A percentile compares a stretch with the other conserved stretches of the same genome.
phyloP scores from a whole-genome alignment of 1,284 basidiomycete genomes.

The Microbotryomycetes sp. region DNA sequence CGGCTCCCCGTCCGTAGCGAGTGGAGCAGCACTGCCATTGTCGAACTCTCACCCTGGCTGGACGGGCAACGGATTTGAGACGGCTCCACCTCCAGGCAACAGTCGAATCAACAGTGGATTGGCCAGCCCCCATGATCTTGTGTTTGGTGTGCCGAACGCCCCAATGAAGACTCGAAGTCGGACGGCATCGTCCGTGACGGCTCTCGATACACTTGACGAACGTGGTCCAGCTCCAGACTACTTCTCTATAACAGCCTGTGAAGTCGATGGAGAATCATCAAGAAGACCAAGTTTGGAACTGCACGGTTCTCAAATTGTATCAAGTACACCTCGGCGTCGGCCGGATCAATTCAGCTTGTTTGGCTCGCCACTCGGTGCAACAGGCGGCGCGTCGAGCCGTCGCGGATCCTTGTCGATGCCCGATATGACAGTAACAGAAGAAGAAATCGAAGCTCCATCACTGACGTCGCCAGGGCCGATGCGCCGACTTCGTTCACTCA shows the following conservation, averaged over 20 bases:
- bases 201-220: constrained; percentile 30
- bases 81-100: background rate
- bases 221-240: constrained; percentile 24
- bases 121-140: background rate
- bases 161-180: constrained; percentile 6
- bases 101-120: background rate
- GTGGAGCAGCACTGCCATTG: constrained; percentile 16
- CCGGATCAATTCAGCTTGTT: constrained; percentile 15
- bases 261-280: constrained; percentile 2
- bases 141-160: background rate
- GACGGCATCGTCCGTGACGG: constrained; percentile 7
- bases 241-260: constrained; percentile 23
- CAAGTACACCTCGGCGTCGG: constrained; percentile 7
- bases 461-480: background rate
- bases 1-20: constrained; percentile 16
- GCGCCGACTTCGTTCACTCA: background rate
- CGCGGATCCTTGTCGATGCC: constrained; percentile 8
- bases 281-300: background rate
- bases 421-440: constrained; percentile 11
- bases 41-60: constrained; percentile 25
- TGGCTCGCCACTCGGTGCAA: constrained; percentile 5
- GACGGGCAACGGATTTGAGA: constrained; percentile 15
- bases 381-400: constrained; percentile 10
- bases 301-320: background rate
- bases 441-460: background rate